Evolutionary conservation across 2,329 filamentous ascomycete species (phyloP), one percentile per base, ranked within the genome.

Genomic region (Aspergillaceae sp.): DNA sequence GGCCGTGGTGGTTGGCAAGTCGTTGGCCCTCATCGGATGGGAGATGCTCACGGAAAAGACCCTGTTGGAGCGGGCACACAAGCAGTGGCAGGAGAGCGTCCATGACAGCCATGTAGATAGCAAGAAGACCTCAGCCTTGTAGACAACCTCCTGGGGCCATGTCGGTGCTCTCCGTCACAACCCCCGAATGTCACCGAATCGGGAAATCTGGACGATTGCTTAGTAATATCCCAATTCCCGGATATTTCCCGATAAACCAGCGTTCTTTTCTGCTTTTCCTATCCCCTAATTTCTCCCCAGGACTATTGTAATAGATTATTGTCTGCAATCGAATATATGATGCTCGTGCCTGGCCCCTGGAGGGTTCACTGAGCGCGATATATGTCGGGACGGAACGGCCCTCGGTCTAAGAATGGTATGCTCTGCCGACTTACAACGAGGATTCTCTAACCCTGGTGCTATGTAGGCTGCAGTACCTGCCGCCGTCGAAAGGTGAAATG

Each of bases 1-100:
- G n/a, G 70, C 73, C 0, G 53, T 76, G 2, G 60, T 65, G 36
- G 69, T 68, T 33, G 71, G 67, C 0, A 75, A 74, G 54, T 70
- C 70, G 0, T 63, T 77, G 62, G 72, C 72, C 0, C 55, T 62
- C 45, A 59, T 57, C 8, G 65, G 59, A 5, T 65, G 60, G 59
- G 61, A 65, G 3, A 60, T 66, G 52, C 4, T 60, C n/a, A 55
- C 50, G 3, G 48, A 62, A 7, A 48, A 59, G 9, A 38, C 9
- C 1, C 30, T 63, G 27, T 64, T 57, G 40, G 48, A 56, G 29
- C 48, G 48, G 3, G 56, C 57, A 3, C 54, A 50, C 40, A 45
- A 35, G 7, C 58, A 64, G 11, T 65, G 58, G 61, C 40, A 54
- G 41, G 46, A 53, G 4, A 51, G 54, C 41, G 52, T 61, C 26